phyloP scores from a whole-genome alignment of 2,329 filamentous ascomycete genomes.

The Gyromitra esculenta region DNA sequence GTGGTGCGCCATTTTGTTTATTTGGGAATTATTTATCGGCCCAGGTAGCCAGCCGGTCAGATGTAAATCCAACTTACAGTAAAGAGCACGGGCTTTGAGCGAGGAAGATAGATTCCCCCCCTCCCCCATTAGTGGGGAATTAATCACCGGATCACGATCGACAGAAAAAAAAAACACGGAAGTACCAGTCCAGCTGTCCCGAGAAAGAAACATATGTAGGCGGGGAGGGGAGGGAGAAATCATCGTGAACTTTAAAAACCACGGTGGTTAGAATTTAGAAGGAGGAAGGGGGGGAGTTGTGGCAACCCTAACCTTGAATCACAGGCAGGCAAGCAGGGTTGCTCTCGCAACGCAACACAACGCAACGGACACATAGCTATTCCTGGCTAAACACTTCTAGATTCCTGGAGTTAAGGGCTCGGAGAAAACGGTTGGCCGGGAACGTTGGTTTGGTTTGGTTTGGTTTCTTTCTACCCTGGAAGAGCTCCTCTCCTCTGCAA shows the following conservation, averaged over 20 bases:
- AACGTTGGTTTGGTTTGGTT: too few species aligned
- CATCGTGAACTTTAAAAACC: neutral
- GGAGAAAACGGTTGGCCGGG: too few species aligned
- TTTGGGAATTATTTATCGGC: neutral
- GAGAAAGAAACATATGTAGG: too few species aligned
- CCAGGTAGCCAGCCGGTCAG: neutral
- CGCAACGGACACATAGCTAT: neutral
- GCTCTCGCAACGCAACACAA: neutral
- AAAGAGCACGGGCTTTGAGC: neutral
- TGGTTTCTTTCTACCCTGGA: neutral
- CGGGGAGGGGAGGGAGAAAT: neutral
- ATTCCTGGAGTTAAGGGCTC: too few species aligned
- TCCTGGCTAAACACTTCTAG: neutral
- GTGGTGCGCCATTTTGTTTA: conserved; percentile 9
- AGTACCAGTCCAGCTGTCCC: neutral
- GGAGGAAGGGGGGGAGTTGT: too few species aligned
- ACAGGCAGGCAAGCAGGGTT: neutral
- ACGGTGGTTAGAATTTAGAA: neutral
- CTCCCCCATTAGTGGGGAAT: neutral
- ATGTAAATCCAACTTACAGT: conserved; percentile 5
- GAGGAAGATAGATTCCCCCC: neutral
- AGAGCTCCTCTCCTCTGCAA: neutral
- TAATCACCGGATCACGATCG: neutral
- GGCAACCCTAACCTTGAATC: neutral
- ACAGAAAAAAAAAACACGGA: neutral